Evolutionary conservation across 1,139 yeast genomes (phyloP), one percentile per base, ranked within the genome.

Genomic region (Saccharomyces pastorianus): DNA sequence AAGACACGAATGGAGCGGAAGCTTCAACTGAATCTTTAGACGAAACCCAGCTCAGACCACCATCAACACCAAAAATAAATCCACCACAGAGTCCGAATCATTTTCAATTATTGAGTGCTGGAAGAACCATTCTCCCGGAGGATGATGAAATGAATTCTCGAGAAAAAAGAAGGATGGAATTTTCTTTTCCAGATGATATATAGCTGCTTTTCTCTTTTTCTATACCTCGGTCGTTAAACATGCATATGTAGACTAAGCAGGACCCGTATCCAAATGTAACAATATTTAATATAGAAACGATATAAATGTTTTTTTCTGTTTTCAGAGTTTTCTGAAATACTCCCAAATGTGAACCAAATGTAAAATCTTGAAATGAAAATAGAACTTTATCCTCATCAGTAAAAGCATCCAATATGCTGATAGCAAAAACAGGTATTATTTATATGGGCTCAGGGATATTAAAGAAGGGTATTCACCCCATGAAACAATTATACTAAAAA

Each of bases 101-200:
- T 47, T 64, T 64, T 52, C 69, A 66, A 50, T 51, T 67, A 23
- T 53, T 67, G 29, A 55, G 60, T 41, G 71, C 71, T 4, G 71
- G 71, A 13, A 62, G 61, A 50, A 59, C 67, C 1, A 56, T 67
- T 2, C 50, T 65, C 13, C 67, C 67, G 5, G 67, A 65, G 51
- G 69, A 65, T 55, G 65, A 63, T 17, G 63, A 59, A 9, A 47
- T 58, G 48, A 48, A 51, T n/a, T 49, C 53, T 32, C 44, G 44
- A 4, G 55, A 38, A 6, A 53, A 47, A 8, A 59, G 57, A 11
- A 54, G 56, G 26, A 57, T 64, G 34, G 60, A 61, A 34, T 64
- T 60, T 52, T 59, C 63, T 25, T 67, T 65, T 49, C 66, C 70
- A 2, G 70, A 67, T 53, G 69, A 65, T 49, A 53, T 59, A 13